phyloP scores from a whole-genome alignment of 345 rosid genomes.

The Salix dunnii region DNA sequence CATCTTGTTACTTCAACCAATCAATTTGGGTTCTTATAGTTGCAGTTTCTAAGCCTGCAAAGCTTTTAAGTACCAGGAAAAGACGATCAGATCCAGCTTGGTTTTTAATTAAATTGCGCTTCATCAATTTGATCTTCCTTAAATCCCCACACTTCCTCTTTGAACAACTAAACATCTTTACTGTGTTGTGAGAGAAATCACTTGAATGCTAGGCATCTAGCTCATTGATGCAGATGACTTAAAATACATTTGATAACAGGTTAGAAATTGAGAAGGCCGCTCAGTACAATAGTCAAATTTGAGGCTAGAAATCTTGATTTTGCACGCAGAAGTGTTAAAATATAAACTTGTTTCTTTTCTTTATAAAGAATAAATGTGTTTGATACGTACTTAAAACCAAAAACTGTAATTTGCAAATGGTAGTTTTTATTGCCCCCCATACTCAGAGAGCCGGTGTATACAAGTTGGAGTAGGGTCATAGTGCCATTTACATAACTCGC shows the following conservation, averaged over 20 bases:
- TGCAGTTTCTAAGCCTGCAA: not conserved
- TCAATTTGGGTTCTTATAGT: not conserved
- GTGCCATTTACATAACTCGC: not conserved
- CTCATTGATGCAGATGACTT: not conserved
- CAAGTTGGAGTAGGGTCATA: not conserved
- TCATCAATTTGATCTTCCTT: not conserved
- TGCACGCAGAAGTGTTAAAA: not conserved
- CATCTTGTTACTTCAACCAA: not conserved
- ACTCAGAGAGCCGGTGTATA: not conserved
- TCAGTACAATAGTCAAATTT: not conserved
- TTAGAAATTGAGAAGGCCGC: not conserved
- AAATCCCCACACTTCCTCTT: not conserved
- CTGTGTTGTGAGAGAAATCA: not conserved
- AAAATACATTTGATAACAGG: not conserved
- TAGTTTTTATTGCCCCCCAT: not conserved
- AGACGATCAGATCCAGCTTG: not conserved
- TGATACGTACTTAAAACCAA: not conserved
- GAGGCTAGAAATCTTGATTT: not conserved
- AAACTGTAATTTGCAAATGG: not conserved
- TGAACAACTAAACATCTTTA: not conserved
- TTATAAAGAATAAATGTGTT: not conserved
- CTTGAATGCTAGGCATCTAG: not conserved
- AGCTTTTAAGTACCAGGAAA: not conserved
- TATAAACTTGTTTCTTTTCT: not conserved
- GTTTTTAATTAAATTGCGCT: not conserved